Evolutionary conservation across 192 early-diverging fungal species (phyloP), one percentile per base, ranked within the genome.

Genomic region (Podila verticillata): DNA sequence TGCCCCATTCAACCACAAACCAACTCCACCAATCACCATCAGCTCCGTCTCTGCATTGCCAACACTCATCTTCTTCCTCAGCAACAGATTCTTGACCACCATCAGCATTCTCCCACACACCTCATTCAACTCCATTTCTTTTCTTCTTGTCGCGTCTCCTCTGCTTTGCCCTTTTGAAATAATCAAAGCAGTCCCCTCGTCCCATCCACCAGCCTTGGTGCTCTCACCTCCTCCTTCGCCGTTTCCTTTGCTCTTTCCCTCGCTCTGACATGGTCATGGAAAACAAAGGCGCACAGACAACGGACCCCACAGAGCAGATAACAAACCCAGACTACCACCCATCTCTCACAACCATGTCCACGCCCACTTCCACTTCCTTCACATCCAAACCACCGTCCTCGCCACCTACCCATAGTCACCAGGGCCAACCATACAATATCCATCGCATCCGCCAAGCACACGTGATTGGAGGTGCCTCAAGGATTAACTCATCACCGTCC

Each of bases 231-330:
- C n/a, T n/a, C n/a, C n/a, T n/a, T n/a, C n/a, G n/a, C n/a, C n/a
- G n/a, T n/a, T n/a, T n/a, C n/a, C n/a, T 44, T 44, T 44, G 39
- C 39, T 44, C 39, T 13, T 44, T 4, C 3, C 9, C 36, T 39
- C 39, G 13, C 36, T 39, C 39, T 44, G 62, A 61, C 63, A 70
- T 65, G 63, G 62, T 51, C 63, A 70, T 65, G 63, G 51, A 47
- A 65, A 78, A 70, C 74, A 78, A 78, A 78, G 63, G 68, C 63
- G 74, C 74, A 78, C 74, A 78, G 67, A 78, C 74, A 36, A 47
- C 60, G 15, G 62, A 35, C 2, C n/a, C 31, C 58, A n/a, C 65
- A 61, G n/a, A 48, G 30, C 39, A 54, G 30, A 47, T 22, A 34
- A 34, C 30, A 20, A 26, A 22, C 24, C 64, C 57, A 29, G 60